phyloP scores from a whole-genome alignment of 139 green algal species.

The Coccomyxa sp. region DNA sequence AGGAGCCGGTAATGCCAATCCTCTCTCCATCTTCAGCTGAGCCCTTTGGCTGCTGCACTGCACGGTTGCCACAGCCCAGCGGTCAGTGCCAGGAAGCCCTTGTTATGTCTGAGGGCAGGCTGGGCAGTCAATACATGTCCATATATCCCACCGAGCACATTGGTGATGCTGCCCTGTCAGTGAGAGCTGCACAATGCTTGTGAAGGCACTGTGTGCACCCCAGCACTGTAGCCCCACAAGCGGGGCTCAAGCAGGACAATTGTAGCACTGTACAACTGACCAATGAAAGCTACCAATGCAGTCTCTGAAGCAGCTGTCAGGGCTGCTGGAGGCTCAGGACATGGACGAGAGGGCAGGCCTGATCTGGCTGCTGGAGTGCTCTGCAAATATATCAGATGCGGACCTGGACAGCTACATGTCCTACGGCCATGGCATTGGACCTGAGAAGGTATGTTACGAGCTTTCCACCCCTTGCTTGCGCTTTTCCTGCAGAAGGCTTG shows the following conservation, averaged over 20 bases:
- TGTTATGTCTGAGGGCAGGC: too few relatives aligned
- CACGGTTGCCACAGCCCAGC: not conserved
- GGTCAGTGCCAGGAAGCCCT: too few relatives aligned
- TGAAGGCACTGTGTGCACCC: not conserved
- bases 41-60: not conserved
- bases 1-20: not conserved
- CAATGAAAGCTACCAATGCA: not conserved
- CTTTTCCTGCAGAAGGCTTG: not conserved
- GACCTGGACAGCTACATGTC: slow-evolving; percentile 1
- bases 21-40: not conserved
- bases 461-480: not conserved
- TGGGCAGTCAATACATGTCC: too few relatives aligned
- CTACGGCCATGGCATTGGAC: not conserved
- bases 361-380: slow-evolving; percentile 10
- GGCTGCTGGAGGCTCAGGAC: not conserved
- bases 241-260: too few relatives aligned
- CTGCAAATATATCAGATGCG: not conserved
- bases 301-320: not conserved
- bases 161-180: not conserved
- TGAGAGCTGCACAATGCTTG: not conserved
- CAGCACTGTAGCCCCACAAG: too few relatives aligned
- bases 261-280: not conserved
- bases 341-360: not conserved
- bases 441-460: slow-evolving; percentile 6
- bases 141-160: not conserved